A percentile compares a stretch with the other conserved stretches of the same genome.
Evolutionary conservation across 2,329 filamentous ascomycete genomes (phyloP).

Genomic region (Didymellaceae sp.): DNA sequence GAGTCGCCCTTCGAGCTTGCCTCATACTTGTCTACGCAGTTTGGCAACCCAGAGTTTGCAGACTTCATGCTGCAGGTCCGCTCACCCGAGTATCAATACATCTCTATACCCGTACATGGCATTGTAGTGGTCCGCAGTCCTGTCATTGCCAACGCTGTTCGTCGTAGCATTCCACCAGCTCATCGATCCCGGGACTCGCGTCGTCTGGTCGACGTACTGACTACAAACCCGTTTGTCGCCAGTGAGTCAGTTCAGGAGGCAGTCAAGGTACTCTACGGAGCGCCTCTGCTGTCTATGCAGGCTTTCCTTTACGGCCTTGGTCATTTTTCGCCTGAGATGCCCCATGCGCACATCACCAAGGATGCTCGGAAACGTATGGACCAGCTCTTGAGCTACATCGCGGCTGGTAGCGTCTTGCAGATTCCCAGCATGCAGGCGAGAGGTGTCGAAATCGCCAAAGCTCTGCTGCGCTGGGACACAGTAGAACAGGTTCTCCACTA

Average conservation of each 20-base stretch:
- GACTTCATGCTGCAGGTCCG: constrained; percentile 47
- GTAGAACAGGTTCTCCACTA: constrained; percentile 68
- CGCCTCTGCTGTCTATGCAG: constrained; percentile 37
- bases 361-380: constrained; percentile 46
- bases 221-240: constrained; percentile 36
- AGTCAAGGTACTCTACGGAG: constrained; percentile 47
- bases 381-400: constrained; percentile 64
- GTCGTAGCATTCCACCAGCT: constrained; percentile 25
- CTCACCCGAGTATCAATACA: constrained; percentile 33
- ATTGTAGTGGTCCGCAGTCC: constrained; percentile 46
- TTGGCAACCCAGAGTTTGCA: constrained; percentile 46
- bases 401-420: constrained; percentile 65
- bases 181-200: constrained; percentile 35
- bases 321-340: constrained; percentile 34
- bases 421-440: constrained; percentile 63
- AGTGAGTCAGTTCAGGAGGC: constrained; percentile 43
- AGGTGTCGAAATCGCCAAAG: constrained; percentile 65
- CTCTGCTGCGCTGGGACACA: constrained; percentile 67
- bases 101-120: constrained; percentile 45
- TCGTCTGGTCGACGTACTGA: constrained; percentile 36
- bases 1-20: constrained; percentile 41
- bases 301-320: constrained; percentile 40
- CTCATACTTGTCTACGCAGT: constrained; percentile 41
- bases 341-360: constrained; percentile 28
- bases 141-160: constrained; percentile 40